Conservation (phyloP, 2,329 filamentous ascomycete species). For the Juglanconis sp. region DNA sequence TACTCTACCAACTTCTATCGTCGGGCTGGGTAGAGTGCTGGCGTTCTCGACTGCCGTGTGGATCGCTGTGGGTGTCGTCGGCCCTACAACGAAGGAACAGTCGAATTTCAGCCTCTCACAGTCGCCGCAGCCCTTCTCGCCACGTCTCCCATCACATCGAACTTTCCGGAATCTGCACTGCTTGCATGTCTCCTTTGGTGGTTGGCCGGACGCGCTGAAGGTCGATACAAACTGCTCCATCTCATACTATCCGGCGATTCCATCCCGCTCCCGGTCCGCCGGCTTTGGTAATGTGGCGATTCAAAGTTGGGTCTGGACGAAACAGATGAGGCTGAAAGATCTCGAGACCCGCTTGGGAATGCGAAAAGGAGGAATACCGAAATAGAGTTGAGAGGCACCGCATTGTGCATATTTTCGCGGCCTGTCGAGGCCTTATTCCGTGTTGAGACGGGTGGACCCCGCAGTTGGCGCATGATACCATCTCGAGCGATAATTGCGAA, state of each 20-base stretch:
- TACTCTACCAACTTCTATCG: constrained; percentile 4
- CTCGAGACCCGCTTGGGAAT: constrained; percentile 5
- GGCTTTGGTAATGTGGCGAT: too few relatives aligned
- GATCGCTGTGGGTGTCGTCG: constrained; percentile 7
- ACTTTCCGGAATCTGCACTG: constrained; percentile 18
- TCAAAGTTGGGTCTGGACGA: too few relatives aligned
- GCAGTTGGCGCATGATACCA: constrained; percentile 18
- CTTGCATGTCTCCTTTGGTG: constrained; percentile 17
- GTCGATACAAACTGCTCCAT: constrained; percentile 19
- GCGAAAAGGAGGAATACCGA: background rate
- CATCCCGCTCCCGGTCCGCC: background rate
- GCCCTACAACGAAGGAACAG: constrained; percentile 16
- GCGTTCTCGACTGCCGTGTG: background rate
- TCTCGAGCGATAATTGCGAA: constrained; percentile 19
- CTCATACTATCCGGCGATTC: background rate
- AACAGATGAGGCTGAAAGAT: constrained; percentile 1
- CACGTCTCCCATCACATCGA: constrained; percentile 8
- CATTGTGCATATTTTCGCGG: constrained; percentile 15
- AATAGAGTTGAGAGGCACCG: constrained; percentile 15
- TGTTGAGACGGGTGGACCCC: constrained; percentile 15
- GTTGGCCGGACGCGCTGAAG: constrained; percentile 16
- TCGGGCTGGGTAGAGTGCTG: constrained; percentile 6
- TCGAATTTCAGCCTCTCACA: constrained; percentile 16
- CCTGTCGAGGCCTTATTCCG: background rate
- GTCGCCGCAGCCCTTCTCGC: constrained; percentile 15